Base-by-base conservation (phyloP, 495 filamentous ascomycete species). In the Pyrenula massariospora region DNA sequence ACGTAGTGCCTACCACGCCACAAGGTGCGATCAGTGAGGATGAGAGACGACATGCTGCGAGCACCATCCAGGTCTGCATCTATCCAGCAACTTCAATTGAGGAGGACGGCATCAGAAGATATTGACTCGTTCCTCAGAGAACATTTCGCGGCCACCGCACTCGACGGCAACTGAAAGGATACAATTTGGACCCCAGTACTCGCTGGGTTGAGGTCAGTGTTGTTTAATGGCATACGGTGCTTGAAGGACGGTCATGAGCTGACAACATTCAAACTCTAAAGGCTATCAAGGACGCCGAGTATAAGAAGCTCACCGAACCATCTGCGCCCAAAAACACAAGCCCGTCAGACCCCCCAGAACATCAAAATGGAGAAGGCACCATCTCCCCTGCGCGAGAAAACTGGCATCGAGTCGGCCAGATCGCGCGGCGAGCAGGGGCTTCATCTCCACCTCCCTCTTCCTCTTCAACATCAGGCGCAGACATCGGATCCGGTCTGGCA, bases 371-470 rank as follows among this genome's bases (percentile, higher is more conserved):
- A 19, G 15, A 52, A 19, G 22, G 25, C 49, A 8, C 59, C 53
- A 20, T 54, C 58, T 3, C 70, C 70, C 64, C 72, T 36, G 84
- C 87, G 3, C 78, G 77, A 24, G 73, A 78, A 53, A 85, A 88
- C 55, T 96, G 91, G 91, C 80, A 84, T 55, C 85, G 84, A 53
- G 80, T 78, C 2, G 81, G 83, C 12, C 72, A 76, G 24, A 84
- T 94, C 50, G 88, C 89, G 3, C 76, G 79, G 15, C 79, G 83
- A 53, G 91, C 88, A 1, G 84, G 83, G 12, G 83, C 86, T 58
- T 76, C 84, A 36, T 77, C 81, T 60, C 57, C 58, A 48, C 50
- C 62, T 36, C 42, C 59, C 22, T 31, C 60, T 19, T 65, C 63
- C 62, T 31, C 60, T 61, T 15, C 47, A 53, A 15, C 24, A 12